phyloP scores from a whole-genome alignment of 1,284 basidiomycete genomes.

The Tetrapyrgos nigripes region DNA sequence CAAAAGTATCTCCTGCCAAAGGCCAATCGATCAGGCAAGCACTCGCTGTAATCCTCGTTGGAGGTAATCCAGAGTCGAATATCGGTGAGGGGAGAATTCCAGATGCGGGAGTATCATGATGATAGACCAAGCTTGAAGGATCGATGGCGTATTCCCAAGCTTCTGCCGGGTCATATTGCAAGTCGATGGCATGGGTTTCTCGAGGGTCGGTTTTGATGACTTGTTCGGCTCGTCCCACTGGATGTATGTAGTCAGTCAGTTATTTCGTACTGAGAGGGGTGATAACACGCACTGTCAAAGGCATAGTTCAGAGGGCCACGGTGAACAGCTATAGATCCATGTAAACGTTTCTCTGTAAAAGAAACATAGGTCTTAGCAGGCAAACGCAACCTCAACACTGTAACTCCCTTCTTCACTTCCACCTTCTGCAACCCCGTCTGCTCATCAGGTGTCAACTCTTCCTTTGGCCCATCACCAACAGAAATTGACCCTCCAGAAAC shows the following conservation, averaged over 20 bases:
- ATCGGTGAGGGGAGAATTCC: constrained; percentile 45
- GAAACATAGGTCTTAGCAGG: constrained; percentile 38
- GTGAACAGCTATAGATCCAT: constrained; percentile 50
- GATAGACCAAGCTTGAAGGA: constrained; percentile 42
- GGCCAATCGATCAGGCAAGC: constrained; percentile 47
- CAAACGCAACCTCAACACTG: constrained; percentile 50
- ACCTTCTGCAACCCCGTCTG: constrained; percentile 41
- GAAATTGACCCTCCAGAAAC: constrained; percentile 41
- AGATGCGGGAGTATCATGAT: constrained; percentile 33
- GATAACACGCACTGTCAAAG: constrained; percentile 33
- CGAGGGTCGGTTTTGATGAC: constrained; percentile 40
- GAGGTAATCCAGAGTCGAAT: constrained; percentile 44
- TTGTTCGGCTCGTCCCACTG: constrained; percentile 33
- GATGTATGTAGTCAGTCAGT: not conserved
- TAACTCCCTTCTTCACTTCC: constrained; percentile 47
- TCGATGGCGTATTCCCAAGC: constrained; percentile 49
- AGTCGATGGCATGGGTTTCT: constrained; percentile 43
- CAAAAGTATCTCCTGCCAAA: constrained; percentile 44
- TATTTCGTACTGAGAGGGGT: not conserved
- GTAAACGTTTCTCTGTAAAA: constrained; percentile 52
- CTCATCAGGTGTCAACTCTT: constrained; percentile 40
- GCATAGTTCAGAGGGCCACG: constrained; percentile 51
- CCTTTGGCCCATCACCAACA: constrained; percentile 35
- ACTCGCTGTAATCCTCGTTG: constrained; percentile 42
- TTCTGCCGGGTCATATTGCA: constrained; percentile 42